Evolutionary conservation across 495 filamentous ascomycete genomes (phyloP).

Genomic region (Trichoderma orchidacearum): DNA sequence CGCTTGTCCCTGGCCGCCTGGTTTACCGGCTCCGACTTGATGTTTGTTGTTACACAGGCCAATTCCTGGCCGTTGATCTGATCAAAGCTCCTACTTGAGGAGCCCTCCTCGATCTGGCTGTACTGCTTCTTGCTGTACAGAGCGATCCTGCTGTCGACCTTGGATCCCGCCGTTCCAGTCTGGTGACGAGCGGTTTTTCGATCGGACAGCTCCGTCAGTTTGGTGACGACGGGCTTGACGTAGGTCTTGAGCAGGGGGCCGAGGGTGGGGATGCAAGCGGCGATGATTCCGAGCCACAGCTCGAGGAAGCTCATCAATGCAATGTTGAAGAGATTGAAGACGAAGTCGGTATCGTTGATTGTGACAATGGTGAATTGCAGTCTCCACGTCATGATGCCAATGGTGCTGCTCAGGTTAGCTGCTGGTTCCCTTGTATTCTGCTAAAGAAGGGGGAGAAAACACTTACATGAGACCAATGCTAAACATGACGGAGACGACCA

Average conservation of each 20-base stretch:
- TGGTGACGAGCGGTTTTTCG: not conserved
- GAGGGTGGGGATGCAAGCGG: constrained; percentile 4
- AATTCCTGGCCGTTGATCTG: not conserved
- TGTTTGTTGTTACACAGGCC: not conserved
- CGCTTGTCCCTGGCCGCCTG: not conserved
- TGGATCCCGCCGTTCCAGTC: not conserved
- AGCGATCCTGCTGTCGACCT: not conserved
- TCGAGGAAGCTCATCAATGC: constrained; percentile 4
- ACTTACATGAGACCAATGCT: constrained; percentile 21
- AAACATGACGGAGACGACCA: constrained; percentile 25
- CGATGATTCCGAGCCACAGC: constrained; percentile 3
- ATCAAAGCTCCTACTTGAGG: not conserved
- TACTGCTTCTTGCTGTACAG: not conserved
- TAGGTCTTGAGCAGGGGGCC: constrained; percentile 8
- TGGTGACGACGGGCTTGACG: not conserved
- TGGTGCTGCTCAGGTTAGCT: constrained; percentile 2
- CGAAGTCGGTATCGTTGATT: constrained; percentile 1
- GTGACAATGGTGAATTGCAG: not conserved
- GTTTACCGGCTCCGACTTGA: not conserved
- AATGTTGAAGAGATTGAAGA: not conserved
- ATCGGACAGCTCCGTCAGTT: constrained; percentile 5
- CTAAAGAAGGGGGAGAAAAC: constrained; percentile 5
- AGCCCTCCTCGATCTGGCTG: not conserved
- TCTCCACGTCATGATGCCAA: constrained; percentile 4
- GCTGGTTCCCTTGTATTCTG: not conserved